A percentile compares a stretch with the other conserved stretches of the same genome.
phyloP scores from a whole-genome alignment of 495 filamentous ascomycete species.

The Barbatosphaeria neglecta region DNA sequence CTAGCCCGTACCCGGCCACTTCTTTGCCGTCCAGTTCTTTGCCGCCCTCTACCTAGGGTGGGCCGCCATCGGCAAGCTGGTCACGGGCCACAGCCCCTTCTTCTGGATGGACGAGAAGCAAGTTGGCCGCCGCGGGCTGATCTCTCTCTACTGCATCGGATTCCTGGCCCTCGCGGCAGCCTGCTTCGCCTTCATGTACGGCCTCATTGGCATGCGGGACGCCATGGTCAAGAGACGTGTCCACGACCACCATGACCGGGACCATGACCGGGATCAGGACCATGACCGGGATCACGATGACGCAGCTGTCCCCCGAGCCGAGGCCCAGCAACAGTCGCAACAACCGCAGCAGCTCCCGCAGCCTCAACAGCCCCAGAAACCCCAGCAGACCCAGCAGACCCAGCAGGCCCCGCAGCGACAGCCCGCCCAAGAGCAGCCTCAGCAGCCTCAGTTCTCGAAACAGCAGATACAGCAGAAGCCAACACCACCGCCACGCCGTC shows the following conservation, averaged over 20 bases:
- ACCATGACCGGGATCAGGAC: neutral
- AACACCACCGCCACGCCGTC: too few relatives aligned
- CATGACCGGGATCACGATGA: neutral
- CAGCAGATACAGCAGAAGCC: too few relatives aligned
- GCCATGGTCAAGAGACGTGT: slow-evolving; percentile 13
- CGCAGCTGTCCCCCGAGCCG: neutral
- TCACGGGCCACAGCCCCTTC: slow-evolving; percentile 34
- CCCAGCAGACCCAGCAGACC: neutral
- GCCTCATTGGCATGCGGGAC: slow-evolving; percentile 32
- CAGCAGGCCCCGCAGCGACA: neutral
- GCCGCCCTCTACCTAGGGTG: slow-evolving; percentile 33
- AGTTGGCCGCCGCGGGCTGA: slow-evolving; percentile 19
- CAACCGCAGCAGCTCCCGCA: neutral
- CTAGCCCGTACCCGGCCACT: slow-evolving; percentile 25
- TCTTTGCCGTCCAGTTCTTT: slow-evolving; percentile 22
- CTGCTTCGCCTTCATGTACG: slow-evolving; percentile 30
- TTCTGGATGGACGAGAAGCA: slow-evolving; percentile 36
- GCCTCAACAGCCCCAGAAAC: neutral
- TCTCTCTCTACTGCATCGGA: slow-evolving; percentile 17
- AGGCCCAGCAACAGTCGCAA: neutral
- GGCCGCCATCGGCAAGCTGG: slow-evolving; percentile 32
- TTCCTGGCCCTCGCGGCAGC: slow-evolving; percentile 22
- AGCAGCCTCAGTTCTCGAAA: neutral
- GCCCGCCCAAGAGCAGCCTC: neutral
- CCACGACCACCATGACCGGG: neutral